Percentiles rank a stretch among this genome's conserved stretches.
Evolutionary conservation across 1,284 basidiomycete species (phyloP).

Genomic region (Malassezia japonica): DNA sequence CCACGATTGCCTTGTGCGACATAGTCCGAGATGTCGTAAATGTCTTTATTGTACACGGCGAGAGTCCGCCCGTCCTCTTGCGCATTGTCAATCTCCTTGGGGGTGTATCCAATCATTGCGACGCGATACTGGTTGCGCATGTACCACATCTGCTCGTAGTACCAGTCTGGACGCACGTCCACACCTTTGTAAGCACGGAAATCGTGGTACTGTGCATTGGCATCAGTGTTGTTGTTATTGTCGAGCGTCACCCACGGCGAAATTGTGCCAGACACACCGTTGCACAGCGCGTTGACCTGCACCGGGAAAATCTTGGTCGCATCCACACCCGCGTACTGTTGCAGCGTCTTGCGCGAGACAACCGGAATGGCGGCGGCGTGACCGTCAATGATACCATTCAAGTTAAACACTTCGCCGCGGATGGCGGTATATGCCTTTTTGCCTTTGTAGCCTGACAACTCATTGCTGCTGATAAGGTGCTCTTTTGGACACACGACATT

Average conservation of each 20-base stretch:
- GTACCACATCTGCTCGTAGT: slow-evolving; percentile 64
- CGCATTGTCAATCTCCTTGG: slow-evolving; percentile 61
- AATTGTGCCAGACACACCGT: slow-evolving; percentile 68
- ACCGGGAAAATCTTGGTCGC: slow-evolving; percentile 82
- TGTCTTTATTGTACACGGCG: slow-evolving; percentile 68
- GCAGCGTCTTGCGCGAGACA: slow-evolving; percentile 63
- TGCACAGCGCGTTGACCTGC: slow-evolving; percentile 89
- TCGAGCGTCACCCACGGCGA: slow-evolving; percentile 74
- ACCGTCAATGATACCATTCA: slow-evolving; percentile 48
- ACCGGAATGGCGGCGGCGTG: slow-evolving; percentile 66
- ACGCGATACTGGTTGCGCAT: slow-evolving; percentile 77
- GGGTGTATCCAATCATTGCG: slow-evolving; percentile 81
- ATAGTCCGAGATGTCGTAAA: slow-evolving; percentile 84
- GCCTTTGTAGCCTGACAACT: slow-evolving; percentile 65
- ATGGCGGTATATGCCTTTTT: slow-evolving; percentile 70
- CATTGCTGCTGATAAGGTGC: slow-evolving; percentile 72
- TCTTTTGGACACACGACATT: slow-evolving; percentile 85
- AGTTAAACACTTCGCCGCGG: slow-evolving; percentile 84
- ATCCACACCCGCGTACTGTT: slow-evolving; percentile 72
- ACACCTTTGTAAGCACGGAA: slow-evolving; percentile 65
- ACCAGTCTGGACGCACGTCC: slow-evolving; percentile 93
- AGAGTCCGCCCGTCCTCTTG: slow-evolving; percentile 62
- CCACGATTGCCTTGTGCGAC: slow-evolving; percentile 46
- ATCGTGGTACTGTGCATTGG: slow-evolving; percentile 74
- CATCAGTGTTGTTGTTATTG: slow-evolving; percentile 69